A percentile compares a stretch with the other conserved stretches of the same genome.
Evolutionary conservation across 352 stramenopile species (phyloP).

Genomic region (Plasmopara halstedii): DNA sequence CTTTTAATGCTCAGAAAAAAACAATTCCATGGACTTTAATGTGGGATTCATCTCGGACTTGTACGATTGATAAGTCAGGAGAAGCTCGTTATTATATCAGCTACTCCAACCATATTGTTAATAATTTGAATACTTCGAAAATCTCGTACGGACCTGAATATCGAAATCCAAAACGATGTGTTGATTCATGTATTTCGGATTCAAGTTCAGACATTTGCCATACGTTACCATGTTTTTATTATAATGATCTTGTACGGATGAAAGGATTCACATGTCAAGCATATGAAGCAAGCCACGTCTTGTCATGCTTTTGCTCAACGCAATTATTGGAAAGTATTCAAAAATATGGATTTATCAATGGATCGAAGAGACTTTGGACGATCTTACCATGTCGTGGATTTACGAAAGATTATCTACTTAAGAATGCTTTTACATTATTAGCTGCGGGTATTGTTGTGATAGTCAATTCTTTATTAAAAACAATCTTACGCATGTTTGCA

Average conservation of each 20-base stretch:
- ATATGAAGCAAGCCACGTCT: conserved; percentile 29
- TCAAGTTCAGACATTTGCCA: conserved; percentile 19
- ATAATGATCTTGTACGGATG: conserved; percentile 14
- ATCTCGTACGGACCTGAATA: conserved; percentile 8
- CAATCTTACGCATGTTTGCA: conserved; percentile 32
- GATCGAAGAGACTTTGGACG: conserved; percentile 26
- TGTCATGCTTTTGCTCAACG: conserved; percentile 42
- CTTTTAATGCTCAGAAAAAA: conserved; percentile 4
- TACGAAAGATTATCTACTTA: conserved; percentile 35
- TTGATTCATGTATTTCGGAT: conserved; percentile 31
- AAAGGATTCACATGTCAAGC: conserved; percentile 18
- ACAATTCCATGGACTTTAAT: conserved; percentile 19
- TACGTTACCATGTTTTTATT: conserved; percentile 42
- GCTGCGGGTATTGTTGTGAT: conserved; percentile 34
- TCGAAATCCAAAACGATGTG: conserved; percentile 20
- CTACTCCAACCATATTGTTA: conserved; percentile 24
- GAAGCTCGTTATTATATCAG: conserved; percentile 26
- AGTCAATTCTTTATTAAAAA: conserved; percentile 43
- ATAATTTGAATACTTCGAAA: conserved; percentile 9
- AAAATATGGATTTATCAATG: conserved; percentile 25
- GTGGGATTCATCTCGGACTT: conserved; percentile 19
- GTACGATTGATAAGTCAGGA: conserved; percentile 6
- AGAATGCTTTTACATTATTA: conserved; percentile 37
- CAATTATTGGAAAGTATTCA: conserved; percentile 21
- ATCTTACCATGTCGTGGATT: conserved; percentile 33